A percentile compares a stretch with the other conserved stretches of the same genome.
Conservation (phyloP, 2,329 filamentous ascomycete genomes). For the Aspergillaceae sp. region DNA sequence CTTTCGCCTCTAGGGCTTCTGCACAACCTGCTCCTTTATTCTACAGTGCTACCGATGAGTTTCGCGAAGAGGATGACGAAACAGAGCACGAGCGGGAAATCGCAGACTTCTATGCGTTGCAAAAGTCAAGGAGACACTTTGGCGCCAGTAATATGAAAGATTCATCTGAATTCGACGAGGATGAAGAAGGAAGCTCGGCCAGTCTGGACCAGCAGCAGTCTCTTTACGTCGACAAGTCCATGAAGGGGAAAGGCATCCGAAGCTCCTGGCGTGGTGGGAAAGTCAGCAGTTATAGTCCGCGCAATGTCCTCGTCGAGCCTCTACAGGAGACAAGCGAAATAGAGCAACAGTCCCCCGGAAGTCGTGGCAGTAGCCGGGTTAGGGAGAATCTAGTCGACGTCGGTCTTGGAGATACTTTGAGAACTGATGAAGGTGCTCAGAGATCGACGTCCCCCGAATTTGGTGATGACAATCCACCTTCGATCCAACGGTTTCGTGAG, state of each 20-base stretch:
- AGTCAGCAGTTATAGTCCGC: constrained; percentile 28
- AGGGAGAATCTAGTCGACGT: constrained; percentile 73
- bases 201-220: constrained; percentile 44
- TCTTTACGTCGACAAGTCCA: constrained; percentile 29
- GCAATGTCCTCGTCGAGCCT: constrained; percentile 27
- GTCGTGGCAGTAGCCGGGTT: constrained; percentile 44
- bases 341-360: constrained; percentile 18
- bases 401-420: constrained; percentile 61
- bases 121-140: constrained; percentile 81
- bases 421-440: constrained; percentile 38
- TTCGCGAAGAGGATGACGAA: constrained; percentile 87
- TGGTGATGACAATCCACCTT: constrained; percentile 41
- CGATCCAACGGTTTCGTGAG: constrained; percentile 50
- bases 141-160: constrained; percentile 75
- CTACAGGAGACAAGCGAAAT: constrained; percentile 29
- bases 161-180: constrained; percentile 73
- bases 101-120: constrained; percentile 86
- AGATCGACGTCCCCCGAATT: constrained; percentile 32
- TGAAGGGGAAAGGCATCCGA: constrained; percentile 43
- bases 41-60: constrained; percentile 81
- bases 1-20: constrained; percentile 68
- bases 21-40: constrained; percentile 84
- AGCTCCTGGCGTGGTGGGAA: constrained; percentile 50
- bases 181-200: constrained; percentile 49
- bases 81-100: constrained; percentile 83